phyloP scores from a whole-genome alignment of 139 green algal species.

The Protoeuglena noctilucae region DNA sequence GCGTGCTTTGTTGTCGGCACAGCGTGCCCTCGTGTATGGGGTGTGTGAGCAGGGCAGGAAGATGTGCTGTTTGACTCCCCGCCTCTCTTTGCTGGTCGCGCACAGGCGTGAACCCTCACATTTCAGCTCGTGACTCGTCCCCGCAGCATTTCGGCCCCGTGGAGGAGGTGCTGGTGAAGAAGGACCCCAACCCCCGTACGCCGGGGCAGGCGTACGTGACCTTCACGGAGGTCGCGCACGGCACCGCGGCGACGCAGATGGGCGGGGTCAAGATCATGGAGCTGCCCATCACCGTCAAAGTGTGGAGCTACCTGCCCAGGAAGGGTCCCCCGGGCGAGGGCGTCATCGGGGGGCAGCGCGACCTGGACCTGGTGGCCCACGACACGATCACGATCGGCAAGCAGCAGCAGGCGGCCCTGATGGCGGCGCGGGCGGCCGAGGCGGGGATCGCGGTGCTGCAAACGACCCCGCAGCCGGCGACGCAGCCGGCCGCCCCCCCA shows the following conservation, averaged over 20 bases:
- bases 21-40: neutral
- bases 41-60: neutral
- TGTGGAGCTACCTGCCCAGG: no score
- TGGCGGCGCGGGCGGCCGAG: neutral
- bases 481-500: neutral
- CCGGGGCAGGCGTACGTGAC: no score
- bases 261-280: no score
- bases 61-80: no score
- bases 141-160: no score
- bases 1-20: no score
- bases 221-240: slow-evolving; percentile 7
- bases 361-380: neutral
- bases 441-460: neutral
- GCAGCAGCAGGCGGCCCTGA: neutral
- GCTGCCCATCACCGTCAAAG: no score
- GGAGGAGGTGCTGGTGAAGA: no score
- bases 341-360: neutral
- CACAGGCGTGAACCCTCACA: neutral
- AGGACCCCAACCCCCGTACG: no score
- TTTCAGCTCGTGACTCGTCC: neutral
- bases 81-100: no score
- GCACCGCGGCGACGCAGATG: slow-evolving; percentile 11
- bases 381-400: neutral
- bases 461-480: neutral
- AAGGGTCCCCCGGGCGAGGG: neutral